A percentile compares a stretch with the other conserved stretches of the same genome.
Conservation (phyloP, 345 rosid species). For the Eucalyptus cladocalyx region DNA sequence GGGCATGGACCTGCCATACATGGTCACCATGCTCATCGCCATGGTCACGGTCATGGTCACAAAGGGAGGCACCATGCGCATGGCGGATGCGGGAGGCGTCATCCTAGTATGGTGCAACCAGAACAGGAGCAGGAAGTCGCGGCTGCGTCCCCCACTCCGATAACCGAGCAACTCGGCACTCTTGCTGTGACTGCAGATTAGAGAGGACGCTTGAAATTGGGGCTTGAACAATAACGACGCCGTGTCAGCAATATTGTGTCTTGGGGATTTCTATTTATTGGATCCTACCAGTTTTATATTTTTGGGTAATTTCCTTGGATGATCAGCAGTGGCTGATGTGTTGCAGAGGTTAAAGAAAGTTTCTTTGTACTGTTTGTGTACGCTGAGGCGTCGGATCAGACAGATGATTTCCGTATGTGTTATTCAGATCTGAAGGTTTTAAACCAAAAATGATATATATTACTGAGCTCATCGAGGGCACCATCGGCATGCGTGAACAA, state of each 20-base stretch:
- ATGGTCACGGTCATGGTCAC: background rate
- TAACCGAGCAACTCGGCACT: background rate
- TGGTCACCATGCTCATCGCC: background rate
- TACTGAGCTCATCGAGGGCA: no score
- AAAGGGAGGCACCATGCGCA: background rate
- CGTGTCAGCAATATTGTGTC: background rate
- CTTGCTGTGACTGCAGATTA: background rate
- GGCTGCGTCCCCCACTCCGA: background rate
- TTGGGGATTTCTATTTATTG: background rate
- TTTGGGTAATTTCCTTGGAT: background rate
- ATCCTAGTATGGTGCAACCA: background rate
- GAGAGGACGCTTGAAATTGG: background rate
- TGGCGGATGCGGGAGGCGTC: background rate
- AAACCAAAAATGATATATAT: no score
- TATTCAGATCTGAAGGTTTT: no score
- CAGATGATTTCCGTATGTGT: no score
- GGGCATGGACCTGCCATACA: background rate
- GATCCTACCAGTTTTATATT: background rate
- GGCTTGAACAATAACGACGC: background rate
- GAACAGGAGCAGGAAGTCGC: background rate
- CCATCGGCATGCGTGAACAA: no score
- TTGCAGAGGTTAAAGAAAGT: background rate
- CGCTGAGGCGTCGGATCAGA: no score
- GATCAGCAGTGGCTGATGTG: background rate
- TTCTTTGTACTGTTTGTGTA: no score